Evolutionary conservation across 2,329 filamentous ascomycete genomes (phyloP), one percentile per base, ranked within the genome.

Genomic region (Botrytis paeoniae): DNA sequence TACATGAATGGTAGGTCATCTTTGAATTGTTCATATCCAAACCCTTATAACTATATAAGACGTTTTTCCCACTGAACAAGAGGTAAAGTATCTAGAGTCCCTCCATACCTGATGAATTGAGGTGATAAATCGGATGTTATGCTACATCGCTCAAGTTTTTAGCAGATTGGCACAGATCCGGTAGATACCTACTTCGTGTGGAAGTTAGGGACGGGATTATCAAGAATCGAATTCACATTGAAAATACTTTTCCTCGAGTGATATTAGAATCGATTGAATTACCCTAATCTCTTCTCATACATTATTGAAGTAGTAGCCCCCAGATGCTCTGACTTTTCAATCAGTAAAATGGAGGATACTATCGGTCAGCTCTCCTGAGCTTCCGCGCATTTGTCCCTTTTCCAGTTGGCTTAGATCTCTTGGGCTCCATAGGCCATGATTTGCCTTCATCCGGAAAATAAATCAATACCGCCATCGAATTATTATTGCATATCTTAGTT

Each of bases 331-430:
- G 14, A 18, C n/a, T 3, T 29, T 29, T 16, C 6, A 29, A 29
- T 29, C 14, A 18, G 4, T 29, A 29, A 8, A 1, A 10, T 39
- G 3, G 8, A n/a, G 7, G 3, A n/a, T n/a, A 2, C 5, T 4
- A n/a, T n/a, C 25, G n/a, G 12, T 22, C 8, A 62, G 12, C 7
- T 8, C 18, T 39, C 35, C 3, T 18, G 3, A 18, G 22, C 35
- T 39, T n/a, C 25, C 8, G 14, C 14, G 60, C 12, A 5, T n/a
- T 37, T 60, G 3, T 2, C 7, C 35, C 35, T 14, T 9, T 4
- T 4, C 35, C 25, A 4, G 22, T 18, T 39, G 7, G 14, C 22
- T 39, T n/a, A 39, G 22, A 54, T 16, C 18, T 39, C 16, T 12
- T 39, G 2, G 22, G 14, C 8, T 10, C 45, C 41, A 0, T 35